Base-by-base conservation (phyloP, 345 rosid species). In the Pistacia integerrima region DNA sequence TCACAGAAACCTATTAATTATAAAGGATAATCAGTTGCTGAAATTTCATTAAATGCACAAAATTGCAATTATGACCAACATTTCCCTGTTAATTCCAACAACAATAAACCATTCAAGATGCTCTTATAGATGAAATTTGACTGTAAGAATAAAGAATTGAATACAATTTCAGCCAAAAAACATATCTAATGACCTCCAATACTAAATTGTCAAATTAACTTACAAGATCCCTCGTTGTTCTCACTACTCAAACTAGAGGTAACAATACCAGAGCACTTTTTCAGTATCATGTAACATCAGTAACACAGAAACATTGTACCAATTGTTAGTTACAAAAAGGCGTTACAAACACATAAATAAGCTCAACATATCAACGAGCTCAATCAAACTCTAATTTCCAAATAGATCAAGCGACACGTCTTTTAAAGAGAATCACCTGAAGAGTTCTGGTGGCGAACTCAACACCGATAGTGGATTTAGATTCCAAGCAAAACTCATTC, bases 371-470 rank as follows among this genome's bases (percentile, higher is more conserved):
- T 33, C 36, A 33, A 33, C 11, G 46, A 36, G 17, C 59, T 17
- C 58, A 28, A 41, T 20, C 46, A 67, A 30, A 35, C n/a, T 70
- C 17, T 18, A 0, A 3, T 7, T 16, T 6, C 35, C 14, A 35
- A 33, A 30, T 33, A 72, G 12, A 81, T 48, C 72, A 73, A 77
- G 10, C 25, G 14, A 28, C 20, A 80, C 48, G 48, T 22, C 49
- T 22, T 22, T 52, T 46, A 20, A 49, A 59, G 33, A 8, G 3
- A 22, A 35, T 72, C 30, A 87, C 95, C 93, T 87, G 88, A 69
- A 90, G 77, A 25, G 92, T 89, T 82, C 87, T 77, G 74, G 95
- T 87, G 77, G 95, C 90, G 75, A 91, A 91, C 79, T 91, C 95
- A 55, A 91, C 92, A 38, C 95, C 93, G 60, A 89, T 85, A 14